Evolutionary conservation across 2,329 filamentous ascomycete genomes (phyloP).

Genomic region (Nectriaceae sp.): DNA sequence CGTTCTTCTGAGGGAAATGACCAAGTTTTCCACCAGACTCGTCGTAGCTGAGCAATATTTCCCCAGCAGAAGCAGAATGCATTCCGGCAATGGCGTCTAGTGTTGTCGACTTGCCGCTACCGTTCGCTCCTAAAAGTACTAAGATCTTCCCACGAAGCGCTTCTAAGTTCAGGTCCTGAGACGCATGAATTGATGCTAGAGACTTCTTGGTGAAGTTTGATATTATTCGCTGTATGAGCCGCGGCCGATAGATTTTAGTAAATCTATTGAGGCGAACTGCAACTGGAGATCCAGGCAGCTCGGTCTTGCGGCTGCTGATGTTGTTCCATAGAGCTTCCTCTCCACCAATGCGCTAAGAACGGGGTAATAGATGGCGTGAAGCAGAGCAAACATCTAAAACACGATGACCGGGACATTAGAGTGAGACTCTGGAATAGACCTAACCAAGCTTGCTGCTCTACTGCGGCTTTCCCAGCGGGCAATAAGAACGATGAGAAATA

Average conservation of each 20-base stretch:
- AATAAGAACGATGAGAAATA: too few relatives aligned
- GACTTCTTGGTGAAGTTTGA: not conserved
- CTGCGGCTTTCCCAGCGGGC: too few relatives aligned
- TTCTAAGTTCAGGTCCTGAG: constrained; percentile 68
- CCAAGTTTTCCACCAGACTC: not conserved
- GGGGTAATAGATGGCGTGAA: too few relatives aligned
- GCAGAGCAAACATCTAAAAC: too few relatives aligned
- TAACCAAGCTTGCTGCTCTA: too few relatives aligned
- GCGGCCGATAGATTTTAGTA: constrained; percentile 70
- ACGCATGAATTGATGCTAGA: constrained; percentile 62
- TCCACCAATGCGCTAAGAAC: too few relatives aligned
- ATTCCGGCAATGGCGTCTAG: constrained; percentile 79
- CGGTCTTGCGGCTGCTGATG: too few relatives aligned
- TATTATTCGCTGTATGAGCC: not conserved
- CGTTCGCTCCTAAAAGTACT: constrained; percentile 79
- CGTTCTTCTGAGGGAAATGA: constrained; percentile 9
- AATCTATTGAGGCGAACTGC: too few relatives aligned
- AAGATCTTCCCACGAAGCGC: constrained; percentile 75
- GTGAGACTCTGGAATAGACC: too few relatives aligned
- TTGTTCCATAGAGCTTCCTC: too few relatives aligned
- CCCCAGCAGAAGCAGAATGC: constrained; percentile 37
- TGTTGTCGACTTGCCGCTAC: constrained; percentile 80
- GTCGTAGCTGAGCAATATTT: constrained; percentile 15
- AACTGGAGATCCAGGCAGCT: too few relatives aligned
- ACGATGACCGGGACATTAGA: too few relatives aligned